Base-by-base conservation (phyloP, 2,329 filamentous ascomycete genomes). In the Phyllosticta ampelicida region DNA sequence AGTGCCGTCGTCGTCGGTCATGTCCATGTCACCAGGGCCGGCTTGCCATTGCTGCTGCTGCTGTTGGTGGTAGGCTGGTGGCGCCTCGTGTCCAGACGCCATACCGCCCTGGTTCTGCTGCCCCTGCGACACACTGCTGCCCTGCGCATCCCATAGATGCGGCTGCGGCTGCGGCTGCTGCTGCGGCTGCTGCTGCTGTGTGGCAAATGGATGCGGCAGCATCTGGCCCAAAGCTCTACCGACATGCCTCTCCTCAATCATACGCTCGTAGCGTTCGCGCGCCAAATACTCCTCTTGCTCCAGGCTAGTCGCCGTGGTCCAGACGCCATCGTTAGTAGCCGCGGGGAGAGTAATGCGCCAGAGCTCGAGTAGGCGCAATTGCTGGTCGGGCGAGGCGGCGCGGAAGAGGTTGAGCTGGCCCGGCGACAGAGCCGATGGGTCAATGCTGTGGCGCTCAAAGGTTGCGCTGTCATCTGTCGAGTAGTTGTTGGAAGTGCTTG, bases 341-440 rank as follows among this genome's bases (percentile, higher is more conserved):
- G 79, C 77, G 9, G 83, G 68, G 2, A 78, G 75, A 60, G 84
- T 89, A 63, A 91, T 89, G 60, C 83, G 85, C 90, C 90, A 96
- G 16, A 95, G 82, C 70, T 95, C 86, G 48, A 95, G 78, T 16
- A 96, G 78, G 20, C 89, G 83, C 59, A 85, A 74, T 66, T 86
- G 83, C 71, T 95, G 89, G 50, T 85, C 78, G 21, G 81, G 75
- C 59, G 87, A 85, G 55, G 89, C 89, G 61, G 85, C 83, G 63
- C 82, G 82, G 77, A 95, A 95, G 48, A 96, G 82, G 60, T 87
- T 80, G 55, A 91, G 73, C 70, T 96, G 90, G 3, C 86, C 85
- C 5, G 84, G 79, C 11, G 87, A 87, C 51, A 96, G 80, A 20
- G 81, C 76, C 9, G 77, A 70, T 2, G 86, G 81, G 68, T 95